Evolutionary conservation across 2,329 filamentous ascomycete genomes (phyloP).

Genomic region (Furcasterigmium sp.): DNA sequence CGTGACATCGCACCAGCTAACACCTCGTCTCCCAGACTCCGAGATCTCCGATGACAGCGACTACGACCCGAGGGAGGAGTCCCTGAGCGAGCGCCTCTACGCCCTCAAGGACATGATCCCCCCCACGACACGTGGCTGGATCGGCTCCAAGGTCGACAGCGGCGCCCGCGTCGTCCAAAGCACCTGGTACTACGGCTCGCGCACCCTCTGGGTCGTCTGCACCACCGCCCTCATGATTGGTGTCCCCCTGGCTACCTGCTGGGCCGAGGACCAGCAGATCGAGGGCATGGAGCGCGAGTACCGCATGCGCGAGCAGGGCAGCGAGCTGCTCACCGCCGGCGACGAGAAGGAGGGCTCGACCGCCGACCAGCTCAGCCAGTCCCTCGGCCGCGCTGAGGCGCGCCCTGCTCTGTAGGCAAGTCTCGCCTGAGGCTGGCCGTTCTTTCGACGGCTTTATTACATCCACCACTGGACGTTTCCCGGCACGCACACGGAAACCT

Average conservation of each 20-base stretch:
- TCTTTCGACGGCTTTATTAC: neutral
- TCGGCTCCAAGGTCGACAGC: constrained; percentile 54
- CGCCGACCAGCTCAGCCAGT: constrained; percentile 43
- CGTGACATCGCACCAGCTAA: constrained; percentile 6
- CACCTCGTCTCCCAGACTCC: constrained; percentile 53
- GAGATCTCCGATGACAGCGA: constrained; percentile 80
- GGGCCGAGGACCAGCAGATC: constrained; percentile 93
- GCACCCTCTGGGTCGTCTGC: constrained; percentile 84
- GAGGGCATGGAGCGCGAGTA: constrained; percentile 97
- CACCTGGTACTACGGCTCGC: constrained; percentile 62
- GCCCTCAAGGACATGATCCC: constrained; percentile 74
- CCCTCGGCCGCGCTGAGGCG: constrained; percentile 33
- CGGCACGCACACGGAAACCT: neutral
- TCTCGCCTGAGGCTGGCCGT: neutral
- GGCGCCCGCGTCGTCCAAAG: constrained; percentile 48
- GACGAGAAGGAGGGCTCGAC: constrained; percentile 32
- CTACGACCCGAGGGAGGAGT: constrained; percentile 53
- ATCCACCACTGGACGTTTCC: neutral
- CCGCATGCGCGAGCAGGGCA: constrained; percentile 88
- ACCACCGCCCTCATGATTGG: constrained; percentile 85
- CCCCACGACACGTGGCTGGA: constrained; percentile 63
- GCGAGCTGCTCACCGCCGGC: constrained; percentile 58
- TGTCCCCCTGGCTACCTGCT: constrained; percentile 89
- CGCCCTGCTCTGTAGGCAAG: constrained; percentile 44
- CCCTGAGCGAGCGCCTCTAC: constrained; percentile 62